Conservation (phyloP, 2,329 filamentous ascomycete species). For the Grosmannia clavigera region DNA sequence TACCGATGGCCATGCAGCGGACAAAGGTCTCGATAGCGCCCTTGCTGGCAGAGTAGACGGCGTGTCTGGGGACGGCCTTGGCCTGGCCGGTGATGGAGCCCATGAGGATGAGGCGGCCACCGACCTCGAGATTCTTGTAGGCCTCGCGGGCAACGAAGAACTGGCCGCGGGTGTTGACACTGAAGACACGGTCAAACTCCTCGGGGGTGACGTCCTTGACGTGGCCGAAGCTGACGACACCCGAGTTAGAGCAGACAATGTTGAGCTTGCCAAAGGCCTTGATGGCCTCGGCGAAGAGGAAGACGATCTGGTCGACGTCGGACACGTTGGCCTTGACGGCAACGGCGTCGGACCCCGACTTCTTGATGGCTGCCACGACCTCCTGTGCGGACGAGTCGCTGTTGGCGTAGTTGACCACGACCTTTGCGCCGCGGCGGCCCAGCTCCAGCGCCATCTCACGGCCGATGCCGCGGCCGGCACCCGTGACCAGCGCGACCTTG, state of each 20-base stretch:
- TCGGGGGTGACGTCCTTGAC: constrained; percentile 43
- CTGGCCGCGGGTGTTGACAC: constrained; percentile 45
- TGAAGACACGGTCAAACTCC: constrained; percentile 50
- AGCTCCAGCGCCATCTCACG: constrained; percentile 43
- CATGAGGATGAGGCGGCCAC: constrained; percentile 53
- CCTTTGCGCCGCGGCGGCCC: constrained; percentile 19
- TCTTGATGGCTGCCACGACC: constrained; percentile 13
- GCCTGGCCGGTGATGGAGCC: constrained; percentile 40
- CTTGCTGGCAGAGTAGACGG: constrained; percentile 24
- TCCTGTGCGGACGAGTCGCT: constrained; percentile 13
- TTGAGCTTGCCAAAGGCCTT: constrained; percentile 46
- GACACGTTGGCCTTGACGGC: constrained; percentile 22
- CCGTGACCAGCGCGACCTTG: constrained; percentile 19
- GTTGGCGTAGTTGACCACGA: constrained; percentile 21
- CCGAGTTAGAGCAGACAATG: constrained; percentile 50
- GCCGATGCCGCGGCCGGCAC: constrained; percentile 43
- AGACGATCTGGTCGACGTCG: constrained; percentile 18
- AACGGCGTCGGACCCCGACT: constrained; percentile 13
- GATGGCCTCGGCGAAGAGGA: constrained; percentile 35
- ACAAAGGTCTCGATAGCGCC: constrained; percentile 23
- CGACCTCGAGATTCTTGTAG: constrained; percentile 47
- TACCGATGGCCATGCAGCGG: constrained; percentile 16
- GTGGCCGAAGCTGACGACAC: constrained; percentile 46
- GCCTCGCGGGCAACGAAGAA: constrained; percentile 52
- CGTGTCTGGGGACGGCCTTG: constrained; percentile 20